Percentiles rank a stretch among this genome's conserved stretches.
Conservation (phyloP, 192 early-diverging fungal species). For the Coemansia sp. region DNA sequence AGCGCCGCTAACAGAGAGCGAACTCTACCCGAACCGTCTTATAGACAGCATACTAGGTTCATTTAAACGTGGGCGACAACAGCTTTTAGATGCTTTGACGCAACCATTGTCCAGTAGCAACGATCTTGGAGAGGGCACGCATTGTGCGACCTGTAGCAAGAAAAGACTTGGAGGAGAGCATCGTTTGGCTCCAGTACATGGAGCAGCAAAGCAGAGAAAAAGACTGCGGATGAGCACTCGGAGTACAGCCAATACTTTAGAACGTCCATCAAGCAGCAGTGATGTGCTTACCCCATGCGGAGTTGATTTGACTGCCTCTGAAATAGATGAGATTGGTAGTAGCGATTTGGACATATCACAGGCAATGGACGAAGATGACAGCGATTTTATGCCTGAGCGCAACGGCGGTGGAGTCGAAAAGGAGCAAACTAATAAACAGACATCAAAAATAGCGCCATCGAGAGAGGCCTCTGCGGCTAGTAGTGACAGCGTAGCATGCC, state of each 20-base stretch:
- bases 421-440: background rate
- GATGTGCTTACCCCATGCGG: background rate
- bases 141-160: background rate
- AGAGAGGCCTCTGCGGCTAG: background rate
- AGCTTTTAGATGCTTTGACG: constrained; percentile 21
- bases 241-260: background rate
- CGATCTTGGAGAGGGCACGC: background rate
- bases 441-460: background rate
- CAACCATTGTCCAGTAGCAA: background rate
- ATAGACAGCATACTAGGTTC: constrained; percentile 32
- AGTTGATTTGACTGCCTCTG: constrained; percentile 15
- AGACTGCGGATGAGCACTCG: constrained; percentile 25
- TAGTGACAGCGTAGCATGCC: constrained; percentile 27
- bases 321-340: constrained; percentile 10
- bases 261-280: background rate
- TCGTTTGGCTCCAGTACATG: background rate
- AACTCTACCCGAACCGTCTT: constrained; percentile 43
- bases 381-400: constrained; percentile 29
- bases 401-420: background rate
- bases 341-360: constrained; percentile 9
- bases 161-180: background rate
- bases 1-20: constrained; percentile 30
- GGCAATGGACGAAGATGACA: constrained; percentile 19
- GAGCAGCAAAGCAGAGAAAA: constrained; percentile 4
- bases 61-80: constrained; percentile 32